These are phyloP conservation scores for Acacia acuminata DNA, from an alignment of 306 rosid species.

Conservation along the genomic window DNA sequence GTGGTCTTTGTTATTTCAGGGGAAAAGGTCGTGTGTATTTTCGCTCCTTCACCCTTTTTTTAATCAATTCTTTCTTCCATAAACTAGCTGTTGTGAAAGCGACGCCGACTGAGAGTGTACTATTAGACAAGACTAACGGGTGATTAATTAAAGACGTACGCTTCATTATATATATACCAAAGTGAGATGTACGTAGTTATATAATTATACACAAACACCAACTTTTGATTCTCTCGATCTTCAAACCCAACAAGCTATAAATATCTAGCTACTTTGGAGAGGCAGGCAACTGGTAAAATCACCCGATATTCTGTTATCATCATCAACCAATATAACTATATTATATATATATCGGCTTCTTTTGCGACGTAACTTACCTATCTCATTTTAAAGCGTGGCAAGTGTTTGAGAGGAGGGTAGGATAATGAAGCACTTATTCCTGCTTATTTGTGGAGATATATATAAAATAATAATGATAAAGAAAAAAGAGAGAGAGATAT, in stretches of 20 bases:
- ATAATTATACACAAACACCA: background rate
- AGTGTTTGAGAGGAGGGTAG: background rate
- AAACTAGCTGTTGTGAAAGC: background rate
- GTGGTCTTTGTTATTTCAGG: no score
- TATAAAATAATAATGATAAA: background rate
- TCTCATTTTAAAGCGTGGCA: background rate
- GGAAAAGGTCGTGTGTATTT: no score
- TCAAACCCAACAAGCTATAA: background rate
- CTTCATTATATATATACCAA: no score
- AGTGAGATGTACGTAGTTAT: no score
- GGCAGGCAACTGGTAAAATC: background rate
- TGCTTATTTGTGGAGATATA: background rate
- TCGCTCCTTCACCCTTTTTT: no score
- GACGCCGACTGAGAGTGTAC: background rate
- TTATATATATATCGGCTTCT: background rate
- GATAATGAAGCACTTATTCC: slow-evolving; percentile 14
- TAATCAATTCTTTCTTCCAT: no score
- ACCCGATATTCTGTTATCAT: background rate
- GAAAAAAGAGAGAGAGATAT: background rate
- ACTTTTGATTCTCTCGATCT: background rate
- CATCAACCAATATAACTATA: background rate
- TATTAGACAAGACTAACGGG: no score
- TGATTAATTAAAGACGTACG: no score
- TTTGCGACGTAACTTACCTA: background rate
- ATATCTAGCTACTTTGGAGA: background rate